A percentile compares a stretch with the other conserved stretches of the same genome.
These are phyloP conservation scores for Extremus antarcticus DNA, from an alignment of 495 filamentous ascomycete genomes.

Conservation along the genomic window DNA sequence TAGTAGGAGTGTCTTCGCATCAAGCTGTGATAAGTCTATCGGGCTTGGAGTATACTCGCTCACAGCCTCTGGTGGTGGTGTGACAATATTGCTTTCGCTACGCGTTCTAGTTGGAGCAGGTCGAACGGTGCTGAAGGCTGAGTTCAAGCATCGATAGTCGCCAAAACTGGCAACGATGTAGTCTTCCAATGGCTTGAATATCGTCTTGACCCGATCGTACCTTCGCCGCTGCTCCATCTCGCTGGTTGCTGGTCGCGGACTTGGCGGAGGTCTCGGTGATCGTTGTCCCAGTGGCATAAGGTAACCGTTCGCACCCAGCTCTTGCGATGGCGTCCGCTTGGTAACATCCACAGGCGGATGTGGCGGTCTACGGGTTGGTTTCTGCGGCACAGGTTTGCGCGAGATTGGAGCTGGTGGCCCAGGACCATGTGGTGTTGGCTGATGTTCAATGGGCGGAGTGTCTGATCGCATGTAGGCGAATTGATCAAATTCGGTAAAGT, in stretches of 20 bases:
- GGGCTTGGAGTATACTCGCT: background rate
- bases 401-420: background rate
- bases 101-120: constrained; percentile 29
- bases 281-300: background rate
- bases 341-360: constrained; percentile 16
- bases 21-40: constrained; percentile 44
- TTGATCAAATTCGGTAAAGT: constrained; percentile 14
- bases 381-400: constrained; percentile 5
- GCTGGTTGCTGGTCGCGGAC: constrained; percentile 11
- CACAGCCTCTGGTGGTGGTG: constrained; percentile 18
- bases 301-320: constrained; percentile 8
- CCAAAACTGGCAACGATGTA: constrained; percentile 61
- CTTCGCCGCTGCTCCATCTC: constrained; percentile 12
- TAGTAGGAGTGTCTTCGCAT: constrained; percentile 68
- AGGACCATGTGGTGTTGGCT: constrained; percentile 4
- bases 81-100: constrained; percentile 34
- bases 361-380: constrained; percentile 19
- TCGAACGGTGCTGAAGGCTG: constrained; percentile 49
- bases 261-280: constrained; percentile 7
- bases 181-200: constrained; percentile 63
- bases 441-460: constrained; percentile 9
- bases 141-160: constrained; percentile 59
- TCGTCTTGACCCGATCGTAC: constrained; percentile 17
- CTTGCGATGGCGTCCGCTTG: constrained; percentile 6
- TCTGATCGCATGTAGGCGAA: constrained; percentile 9